A percentile compares a stretch with the other conserved stretches of the same genome.
Evolutionary conservation across 257 asterid species (phyloP).

Genomic region (Lycium ferocissimum): DNA sequence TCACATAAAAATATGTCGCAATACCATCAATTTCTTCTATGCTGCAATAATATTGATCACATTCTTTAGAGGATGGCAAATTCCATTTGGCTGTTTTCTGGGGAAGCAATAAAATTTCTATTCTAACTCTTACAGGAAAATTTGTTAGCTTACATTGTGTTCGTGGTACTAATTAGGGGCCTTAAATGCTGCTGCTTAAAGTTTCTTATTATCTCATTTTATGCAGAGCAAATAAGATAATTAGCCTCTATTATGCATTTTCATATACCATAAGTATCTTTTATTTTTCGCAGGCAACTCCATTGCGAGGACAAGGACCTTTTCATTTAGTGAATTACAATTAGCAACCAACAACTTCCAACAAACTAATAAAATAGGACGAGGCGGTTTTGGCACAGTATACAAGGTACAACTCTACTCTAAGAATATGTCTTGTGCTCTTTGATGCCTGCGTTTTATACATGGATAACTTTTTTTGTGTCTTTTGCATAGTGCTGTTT

Average conservation of each 20-base stretch:
- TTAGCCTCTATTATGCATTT: constrained; percentile 31
- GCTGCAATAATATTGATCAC: not conserved
- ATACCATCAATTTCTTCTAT: not conserved
- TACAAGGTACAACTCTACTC: constrained; percentile 66
- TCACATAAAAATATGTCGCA: not conserved
- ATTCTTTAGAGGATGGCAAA: not conserved
- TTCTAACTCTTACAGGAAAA: not conserved
- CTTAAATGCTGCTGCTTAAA: not conserved
- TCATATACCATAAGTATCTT: constrained; percentile 30
- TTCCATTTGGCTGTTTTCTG: constrained; percentile 1
- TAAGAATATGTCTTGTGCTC: not conserved
- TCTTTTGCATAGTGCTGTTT: constrained; percentile 24
- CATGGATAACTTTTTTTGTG: constrained; percentile 19
- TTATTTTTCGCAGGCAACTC: constrained; percentile 53
- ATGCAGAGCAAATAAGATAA: not conserved
- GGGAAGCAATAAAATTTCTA: no score
- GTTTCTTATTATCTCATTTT: not conserved
- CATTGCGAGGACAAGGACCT: constrained; percentile 53
- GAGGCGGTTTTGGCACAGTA: constrained; percentile 95
- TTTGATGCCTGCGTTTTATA: constrained; percentile 9
- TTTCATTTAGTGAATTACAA: constrained; percentile 67
- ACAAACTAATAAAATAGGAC: constrained; percentile 70
- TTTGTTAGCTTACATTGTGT: constrained; percentile 23
- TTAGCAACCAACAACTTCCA: constrained; percentile 73
- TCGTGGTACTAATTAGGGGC: not conserved